Base-by-base conservation (phyloP, 2,329 filamentous ascomycete species). In the Penicillium sp. region DNA sequence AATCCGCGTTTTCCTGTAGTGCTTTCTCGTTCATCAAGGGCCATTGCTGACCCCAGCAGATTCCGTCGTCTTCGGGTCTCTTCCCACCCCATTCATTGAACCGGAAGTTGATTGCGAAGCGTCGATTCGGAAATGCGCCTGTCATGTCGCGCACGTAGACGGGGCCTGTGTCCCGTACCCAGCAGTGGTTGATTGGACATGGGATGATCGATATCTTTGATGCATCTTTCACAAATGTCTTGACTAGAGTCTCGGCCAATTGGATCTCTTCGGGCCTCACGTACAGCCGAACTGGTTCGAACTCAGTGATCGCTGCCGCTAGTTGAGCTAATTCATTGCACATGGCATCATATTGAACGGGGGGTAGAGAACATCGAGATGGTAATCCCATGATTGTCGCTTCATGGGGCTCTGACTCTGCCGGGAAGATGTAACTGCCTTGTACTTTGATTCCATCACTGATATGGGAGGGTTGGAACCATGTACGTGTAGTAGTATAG, bases 31-130 rank as follows among this genome's bases (percentile, higher is more conserved):
- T 37, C 59, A 64, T 56, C n/a, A 60, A 31, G 2, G 58, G 61
- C 49, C 55, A 65, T 8, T 21, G 53, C 37, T 58, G 55, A 3
- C 57, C 55, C 45, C 46, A 55, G 40, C 50, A 52, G 10, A 58
- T 39, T n/a, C 59, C 57, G 3, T 58, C 55, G 7, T 60, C 48
- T 27, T 58, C 52, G 6, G 59, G 52, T 31, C 57, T 60, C 54
- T 64, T 57, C 13, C 57, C 63, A 3, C 64, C 63, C 66, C 63
- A 65, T 52, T 65, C 62, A 32, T 62, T 64, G 27, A 65, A 65
- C 1, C 48, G 49, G 37, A 65, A 62, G 38, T 60, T 54, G 9
- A 65, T 47, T 1, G 62, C 62, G 5, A 65, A 55, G 4, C 62
- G 59, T 16, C 40, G 51, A 15, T 55, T 45, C 1, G 55, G 53